Evolutionary conservation across 1,284 basidiomycete species (phyloP), one percentile per base, ranked within the genome.

Genomic region (Thecaphora thlaspeos): DNA sequence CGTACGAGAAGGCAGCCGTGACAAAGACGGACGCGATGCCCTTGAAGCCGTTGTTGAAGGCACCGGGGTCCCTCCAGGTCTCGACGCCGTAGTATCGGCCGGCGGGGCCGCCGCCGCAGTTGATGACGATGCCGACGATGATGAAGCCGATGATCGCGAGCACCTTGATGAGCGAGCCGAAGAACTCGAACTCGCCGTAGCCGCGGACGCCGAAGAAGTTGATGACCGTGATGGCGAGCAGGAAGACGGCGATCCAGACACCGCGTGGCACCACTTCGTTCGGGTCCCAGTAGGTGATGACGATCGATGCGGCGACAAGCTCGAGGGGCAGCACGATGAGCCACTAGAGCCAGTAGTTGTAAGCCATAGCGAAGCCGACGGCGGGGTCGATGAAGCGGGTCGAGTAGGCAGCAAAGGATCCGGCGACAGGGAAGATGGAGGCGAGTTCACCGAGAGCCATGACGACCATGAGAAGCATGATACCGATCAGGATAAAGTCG

Each of bases 381-480:
- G 71, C 52, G 3, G 74, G 75, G 55, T 76, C 74, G 52, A 76
- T 67, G 51, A 75, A 75, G 19, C 75, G 75, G 19, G 70, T 56
- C n/a, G 68, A 67, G 60, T 75, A 75, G 36, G 64, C 63, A 43
- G 71, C 64, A 52, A 77, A 75, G 34, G 71, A 72, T 52, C 73
- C 75, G 41, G 71, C 55, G 43, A 75, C 70, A 42, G 73, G 73
- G 45, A 74, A 63, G 24, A 68, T 61, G 34, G 72, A 57, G 22
- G 73, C 70, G 2, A 75, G 48, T 57, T 75, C 73, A 62, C 73
- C 73, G 10, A 76, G 68, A 40, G 75, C 73, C 72, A 80, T 77
- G 48, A 80, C 75, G 46, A 74, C 65, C 59, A 70, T 76, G 47
- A 76, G 78, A 18, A 83, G 61, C 60, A 78, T 71, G 48, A 71